Base-by-base conservation (phyloP, 768 basidiomycete genomes). In the Infundibulicybe gibba region DNA sequence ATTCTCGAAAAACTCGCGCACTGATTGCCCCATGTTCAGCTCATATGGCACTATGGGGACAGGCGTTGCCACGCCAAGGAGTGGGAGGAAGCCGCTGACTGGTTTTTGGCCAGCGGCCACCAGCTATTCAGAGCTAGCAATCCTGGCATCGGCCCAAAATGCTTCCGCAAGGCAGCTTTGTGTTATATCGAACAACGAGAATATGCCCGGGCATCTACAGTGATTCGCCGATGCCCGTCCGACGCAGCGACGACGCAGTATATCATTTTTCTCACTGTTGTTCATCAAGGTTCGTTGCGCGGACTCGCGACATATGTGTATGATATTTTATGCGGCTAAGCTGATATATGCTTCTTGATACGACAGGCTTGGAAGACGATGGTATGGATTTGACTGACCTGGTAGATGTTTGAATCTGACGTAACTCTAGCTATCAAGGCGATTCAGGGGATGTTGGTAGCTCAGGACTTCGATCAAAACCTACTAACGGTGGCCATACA, bases 31-130 rank as follows among this genome's bases (percentile, higher is more conserved):
- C 40, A 30, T 11, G 41, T 32, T n/a, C 40, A 93, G 90, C 72
- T 90, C 45, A 68, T 91, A 59, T 91, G 90, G 88, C 87, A 89
- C 69, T 86, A 84, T 64, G 91, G 87, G 40, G 84, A 88, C 67
- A 83, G 85, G 48, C 80, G 85, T 58, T 89, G 85, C 64, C 76
- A 79, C 54, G 75, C 78, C 33, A 89, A 85, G 67, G 79, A 77
- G 53, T 91, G 83, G 81, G 52, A 70, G 33, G 76, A 83, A 53
- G 90, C 91, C 20, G 89, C 87, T 34, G 85, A 87, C 56, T 93
- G 90, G 90, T 93, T 79, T 63, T 64, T 85, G 42, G 75, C 78
- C 44, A 85, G 87, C 43, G 84, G 79, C 40, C 85, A 90, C 64
- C 54, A 71, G 51, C 67, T 83, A 15, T 91, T 92, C 66, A 72